Base-by-base conservation (phyloP, 1,284 basidiomycete species). In the Cryptococcus deneoformans region DNA sequence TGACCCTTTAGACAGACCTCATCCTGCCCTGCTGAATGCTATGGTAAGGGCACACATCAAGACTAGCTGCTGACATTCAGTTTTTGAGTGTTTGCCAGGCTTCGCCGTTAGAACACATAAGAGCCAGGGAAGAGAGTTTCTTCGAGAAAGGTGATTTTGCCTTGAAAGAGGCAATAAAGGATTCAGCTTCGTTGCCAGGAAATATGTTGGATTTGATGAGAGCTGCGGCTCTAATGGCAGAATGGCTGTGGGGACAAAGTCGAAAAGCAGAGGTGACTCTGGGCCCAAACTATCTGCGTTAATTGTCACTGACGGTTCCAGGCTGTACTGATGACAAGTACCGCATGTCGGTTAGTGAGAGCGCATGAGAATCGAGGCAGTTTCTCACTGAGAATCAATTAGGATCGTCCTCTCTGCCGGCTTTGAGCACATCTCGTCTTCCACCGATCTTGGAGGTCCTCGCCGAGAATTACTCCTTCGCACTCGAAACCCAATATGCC, bases 191-290 rank as follows among this genome's bases (percentile, higher is more conserved):
- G 1, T n/a, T 56, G 9, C 20, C 36, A 7, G 24, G 44, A 5
- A 48, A 45, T 8, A 50, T 54, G 42, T 29, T 65, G 6, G 63
- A 65, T 36, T 46, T 61, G 2, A 44, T 58, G 34, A 42, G 58
- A 16, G 58, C 58, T 5, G 49, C 44, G 1, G 55, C 47, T 7
- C 44, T 65, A 8, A 29, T 61, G 16, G 42, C 53, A 2, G 59
- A 55, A 39, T 61, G 53, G 53, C 35, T 61, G 20, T 58, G 53
- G 56, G 46, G 38, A 7, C 36, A 56, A 39, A 29, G 34, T 24
- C 37, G 59, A 11, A 50, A 61, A 44, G 50, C 51, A 8, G 59
- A 61, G 39, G 59, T 61, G 48, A 46, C 52, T 48, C 24, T 34
- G n/a, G 11, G 10, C 40, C n/a, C 40, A 42, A 11, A 42, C n/a